phyloP scores from a whole-genome alignment of 2,329 filamentous ascomycete genomes.

The Phialophora macrospora region DNA sequence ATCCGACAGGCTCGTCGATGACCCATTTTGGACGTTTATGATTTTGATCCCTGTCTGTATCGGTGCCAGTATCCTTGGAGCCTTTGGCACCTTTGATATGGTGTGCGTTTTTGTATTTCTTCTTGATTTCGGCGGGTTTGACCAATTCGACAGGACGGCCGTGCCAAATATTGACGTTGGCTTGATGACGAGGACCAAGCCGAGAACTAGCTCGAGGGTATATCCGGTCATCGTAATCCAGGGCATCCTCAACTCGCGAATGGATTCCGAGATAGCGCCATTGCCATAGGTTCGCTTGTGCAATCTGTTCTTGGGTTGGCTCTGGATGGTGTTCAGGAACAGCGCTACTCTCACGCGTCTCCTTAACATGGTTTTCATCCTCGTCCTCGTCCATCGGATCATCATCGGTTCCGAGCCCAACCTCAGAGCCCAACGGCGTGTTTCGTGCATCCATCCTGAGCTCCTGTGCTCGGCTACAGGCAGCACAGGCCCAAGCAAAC shows the following conservation, averaged over 20 bases:
- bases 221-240: constrained; percentile 97
- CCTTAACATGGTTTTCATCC: constrained; percentile 66
- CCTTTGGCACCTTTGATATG: constrained; percentile 77
- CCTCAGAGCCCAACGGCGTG: constrained; percentile 71
- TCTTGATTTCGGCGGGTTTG: constrained; percentile 85
- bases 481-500: constrained; percentile 96
- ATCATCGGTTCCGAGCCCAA: constrained; percentile 64
- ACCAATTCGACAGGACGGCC: constrained; percentile 88
- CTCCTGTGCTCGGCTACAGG: constrained; percentile 95
- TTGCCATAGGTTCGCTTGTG: constrained; percentile 92
- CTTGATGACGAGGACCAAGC: constrained; percentile 88
- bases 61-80: constrained; percentile 79
- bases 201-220: constrained; percentile 94
- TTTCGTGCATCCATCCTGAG: constrained; percentile 87
- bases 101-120: constrained; percentile 66
- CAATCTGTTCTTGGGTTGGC: constrained; percentile 82
- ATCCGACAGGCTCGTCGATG: constrained; percentile 86
- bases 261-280: constrained; percentile 96
- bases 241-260: constrained; percentile 89
- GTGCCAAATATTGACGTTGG: constrained; percentile 81
- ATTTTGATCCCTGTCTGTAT: constrained; percentile 77
- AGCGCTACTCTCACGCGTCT: constrained; percentile 41
- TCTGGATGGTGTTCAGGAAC: constrained; percentile 60
- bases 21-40: constrained; percentile 91
- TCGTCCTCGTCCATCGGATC: constrained; percentile 69